Evolutionary conservation across 768 basidiomycete genomes (phyloP).

Genomic region (Obba rivulosa): DNA sequence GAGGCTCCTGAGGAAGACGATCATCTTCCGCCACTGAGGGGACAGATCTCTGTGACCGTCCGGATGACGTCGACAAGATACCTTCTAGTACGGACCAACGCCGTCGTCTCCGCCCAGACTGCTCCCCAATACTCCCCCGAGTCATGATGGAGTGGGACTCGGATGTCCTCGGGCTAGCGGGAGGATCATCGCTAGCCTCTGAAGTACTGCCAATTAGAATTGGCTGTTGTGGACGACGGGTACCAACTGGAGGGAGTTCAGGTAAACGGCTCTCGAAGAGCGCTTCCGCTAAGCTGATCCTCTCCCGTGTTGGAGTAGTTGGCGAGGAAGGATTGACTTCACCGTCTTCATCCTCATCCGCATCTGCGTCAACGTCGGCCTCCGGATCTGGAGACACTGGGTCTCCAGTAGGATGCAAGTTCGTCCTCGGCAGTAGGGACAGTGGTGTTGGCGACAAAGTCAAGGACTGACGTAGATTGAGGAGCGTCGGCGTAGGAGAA

Average conservation of each 20-base stretch:
- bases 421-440: conserved; percentile 18
- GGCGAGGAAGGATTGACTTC: conserved; percentile 24
- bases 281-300: conserved; percentile 68
- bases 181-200: conserved; percentile 36
- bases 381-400: conserved; percentile 22
- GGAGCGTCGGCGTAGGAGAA: conserved; percentile 57
- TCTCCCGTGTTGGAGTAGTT: conserved; percentile 38
- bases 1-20: background rate
- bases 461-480: conserved; percentile 63
- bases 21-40: conserved; percentile 12
- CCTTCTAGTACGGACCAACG: conserved; percentile 71
- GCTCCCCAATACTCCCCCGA: conserved; percentile 26
- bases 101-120: conserved; percentile 43
- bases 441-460: conserved; percentile 33
- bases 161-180: conserved; percentile 42
- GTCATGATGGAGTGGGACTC: conserved; percentile 28
- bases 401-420: conserved; percentile 3
- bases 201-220: conserved; percentile 49
- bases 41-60: conserved; percentile 17
- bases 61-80: conserved; percentile 28
- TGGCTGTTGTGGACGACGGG: conserved; percentile 59
- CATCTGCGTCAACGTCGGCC: conserved; percentile 44
- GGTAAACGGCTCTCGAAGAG: conserved; percentile 77
- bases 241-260: conserved; percentile 65
- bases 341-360: conserved; percentile 44